phyloP scores from a whole-genome alignment of 1,284 basidiomycete genomes.

The Fistulina hepatica region DNA sequence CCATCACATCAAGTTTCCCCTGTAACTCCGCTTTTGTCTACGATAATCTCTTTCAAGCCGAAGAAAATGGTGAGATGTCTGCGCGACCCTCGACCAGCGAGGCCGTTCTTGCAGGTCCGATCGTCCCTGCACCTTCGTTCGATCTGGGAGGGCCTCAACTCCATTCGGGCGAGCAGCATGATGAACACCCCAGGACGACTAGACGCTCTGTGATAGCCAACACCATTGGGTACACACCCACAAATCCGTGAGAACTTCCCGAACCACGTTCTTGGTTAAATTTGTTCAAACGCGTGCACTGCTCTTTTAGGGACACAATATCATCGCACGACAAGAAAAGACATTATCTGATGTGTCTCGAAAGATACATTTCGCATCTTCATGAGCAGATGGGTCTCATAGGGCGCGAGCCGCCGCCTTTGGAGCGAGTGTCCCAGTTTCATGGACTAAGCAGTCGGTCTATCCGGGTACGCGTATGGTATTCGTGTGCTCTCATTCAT shows the following conservation, averaged over 20 bases:
- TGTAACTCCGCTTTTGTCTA: no score
- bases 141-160: no score
- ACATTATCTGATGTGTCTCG: slow-evolving; percentile 58
- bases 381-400: slow-evolving; percentile 47
- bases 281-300: slow-evolving; percentile 2
- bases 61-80: no score
- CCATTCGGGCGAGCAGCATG: no score
- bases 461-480: slow-evolving; percentile 26
- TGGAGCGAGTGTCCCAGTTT: slow-evolving; percentile 45
- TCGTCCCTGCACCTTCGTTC: no score
- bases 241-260: slow-evolving; percentile 38
- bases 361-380: slow-evolving; percentile 55
- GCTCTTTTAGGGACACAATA: slow-evolving; percentile 42
- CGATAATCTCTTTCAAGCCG: no score
- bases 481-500: no score
- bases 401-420: slow-evolving; percentile 33
- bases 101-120: no score
- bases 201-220: slow-evolving; percentile 40
- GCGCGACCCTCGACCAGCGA: no score
- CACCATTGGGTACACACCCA: slow-evolving; percentile 41
- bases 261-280: neutral
- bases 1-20: no score
- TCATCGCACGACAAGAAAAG: slow-evolving; percentile 69
- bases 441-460: slow-evolving; percentile 51
- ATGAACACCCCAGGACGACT: no score